Percentiles rank a stretch among this genome's conserved stretches.
These are phyloP conservation scores for Escallonia rubra DNA, from an alignment of 129 eudicot genomes.

Conservation along the genomic window DNA sequence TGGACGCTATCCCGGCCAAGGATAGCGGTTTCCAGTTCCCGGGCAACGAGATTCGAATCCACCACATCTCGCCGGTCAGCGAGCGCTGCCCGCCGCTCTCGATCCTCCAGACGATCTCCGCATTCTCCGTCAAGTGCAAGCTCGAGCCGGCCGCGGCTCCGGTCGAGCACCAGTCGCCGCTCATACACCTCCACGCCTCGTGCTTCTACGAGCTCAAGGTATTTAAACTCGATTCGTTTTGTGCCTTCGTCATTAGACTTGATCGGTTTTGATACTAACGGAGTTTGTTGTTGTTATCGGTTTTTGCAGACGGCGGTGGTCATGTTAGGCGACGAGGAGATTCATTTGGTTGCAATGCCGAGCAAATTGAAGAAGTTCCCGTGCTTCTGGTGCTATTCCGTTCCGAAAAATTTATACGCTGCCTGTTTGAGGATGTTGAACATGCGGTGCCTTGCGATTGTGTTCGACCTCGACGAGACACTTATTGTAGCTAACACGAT, in stretches of 20 bases:
- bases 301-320: constrained; percentile 76
- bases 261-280: background rate
- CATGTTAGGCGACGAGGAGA: constrained; percentile 66
- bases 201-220: constrained; percentile 82
- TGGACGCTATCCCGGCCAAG: constrained; percentile 53
- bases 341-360: constrained; percentile 94
- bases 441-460: constrained; percentile 71
- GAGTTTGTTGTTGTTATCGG: constrained; percentile 1
- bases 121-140: constrained; percentile 65
- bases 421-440: constrained; percentile 82
- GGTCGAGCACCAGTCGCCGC: constrained; percentile 27
- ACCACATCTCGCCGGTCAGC: constrained; percentile 47
- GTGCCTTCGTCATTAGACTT: background rate
- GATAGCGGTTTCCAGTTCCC: constrained; percentile 59
- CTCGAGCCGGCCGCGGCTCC: constrained; percentile 50
- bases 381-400: constrained; percentile 88
- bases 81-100: constrained; percentile 75
- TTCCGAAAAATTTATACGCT: constrained; percentile 54
- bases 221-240: background rate
- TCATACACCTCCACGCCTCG: constrained; percentile 64
- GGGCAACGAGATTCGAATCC: constrained; percentile 74
- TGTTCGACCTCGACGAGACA: constrained; percentile 95
- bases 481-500: constrained; percentile 93
- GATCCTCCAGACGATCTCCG: constrained; percentile 62
- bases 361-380: constrained; percentile 76